Conservation (phyloP, 768 basidiomycete genomes). For the Russula foetens region DNA sequence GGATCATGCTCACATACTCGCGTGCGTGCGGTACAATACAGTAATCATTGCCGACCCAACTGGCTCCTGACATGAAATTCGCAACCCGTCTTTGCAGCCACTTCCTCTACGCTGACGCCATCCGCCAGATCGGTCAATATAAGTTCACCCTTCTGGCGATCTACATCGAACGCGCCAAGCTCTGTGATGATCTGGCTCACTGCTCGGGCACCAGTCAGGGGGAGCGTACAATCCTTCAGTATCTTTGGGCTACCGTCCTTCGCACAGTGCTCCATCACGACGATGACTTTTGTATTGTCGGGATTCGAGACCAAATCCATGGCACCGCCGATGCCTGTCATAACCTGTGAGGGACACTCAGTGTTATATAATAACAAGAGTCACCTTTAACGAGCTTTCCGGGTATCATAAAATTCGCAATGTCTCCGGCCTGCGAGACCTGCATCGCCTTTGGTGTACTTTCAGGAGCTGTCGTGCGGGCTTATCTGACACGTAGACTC, state of each 20-base stretch:
- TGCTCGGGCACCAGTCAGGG: conserved; percentile 79
- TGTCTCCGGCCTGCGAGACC: conserved; percentile 86
- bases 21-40: neutral
- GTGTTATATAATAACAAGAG: neutral
- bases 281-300: conserved; percentile 89
- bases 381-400: conserved; percentile 82
- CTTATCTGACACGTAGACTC: conserved; percentile 27
- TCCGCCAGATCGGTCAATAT: conserved; percentile 77
- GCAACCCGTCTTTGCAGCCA: conserved; percentile 80
- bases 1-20: too few species aligned
- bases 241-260: conserved; percentile 90
- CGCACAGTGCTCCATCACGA: conserved; percentile 82
- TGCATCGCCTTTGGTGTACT: conserved; percentile 70
- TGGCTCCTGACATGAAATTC: conserved; percentile 57
- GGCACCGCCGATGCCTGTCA: conserved; percentile 82
- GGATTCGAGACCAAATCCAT: conserved; percentile 98
- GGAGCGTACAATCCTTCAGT: conserved; percentile 69
- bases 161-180: conserved; percentile 83
- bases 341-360: neutral
- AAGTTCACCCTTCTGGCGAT: conserved; percentile 64
- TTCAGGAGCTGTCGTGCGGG: conserved; percentile 1
- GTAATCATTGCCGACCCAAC: conserved; percentile 36
- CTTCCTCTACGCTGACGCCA: conserved; percentile 76
- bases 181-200: conserved; percentile 94
- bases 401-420: conserved; percentile 98